Evolutionary conservation across 306 rosid genomes (phyloP).

Genomic region (Glycine latifolia): DNA sequence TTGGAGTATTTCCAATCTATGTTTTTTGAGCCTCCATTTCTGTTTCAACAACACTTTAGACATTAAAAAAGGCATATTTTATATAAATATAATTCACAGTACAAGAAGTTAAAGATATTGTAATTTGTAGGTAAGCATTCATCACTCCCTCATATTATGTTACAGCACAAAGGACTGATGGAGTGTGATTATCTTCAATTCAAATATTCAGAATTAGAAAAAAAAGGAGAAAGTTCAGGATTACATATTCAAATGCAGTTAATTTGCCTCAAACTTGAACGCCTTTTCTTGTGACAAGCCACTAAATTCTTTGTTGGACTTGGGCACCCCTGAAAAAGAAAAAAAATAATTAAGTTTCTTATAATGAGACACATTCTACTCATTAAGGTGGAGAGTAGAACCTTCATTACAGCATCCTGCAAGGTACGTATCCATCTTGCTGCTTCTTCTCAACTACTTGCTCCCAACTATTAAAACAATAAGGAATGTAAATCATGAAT

Average conservation of each 20-base stretch:
- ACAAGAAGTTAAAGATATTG: neutral
- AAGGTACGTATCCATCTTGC: constrained; percentile 85
- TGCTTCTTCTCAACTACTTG: constrained; percentile 90
- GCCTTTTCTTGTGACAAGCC: constrained; percentile 51
- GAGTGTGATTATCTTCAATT: neutral
- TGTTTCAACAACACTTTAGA: constrained; percentile 45
- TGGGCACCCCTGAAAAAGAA: constrained; percentile 63
- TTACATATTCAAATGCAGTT: neutral
- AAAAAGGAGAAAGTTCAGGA: too few species aligned
- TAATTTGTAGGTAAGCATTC: too few species aligned
- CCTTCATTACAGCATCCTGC: constrained; percentile 80
- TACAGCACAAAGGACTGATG: too few species aligned
- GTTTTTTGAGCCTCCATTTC: constrained; percentile 68
- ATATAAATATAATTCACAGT: neutral
- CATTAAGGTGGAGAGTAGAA: constrained; percentile 43
- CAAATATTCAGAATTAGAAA: neutral
- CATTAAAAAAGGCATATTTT: neutral
- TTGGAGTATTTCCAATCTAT: constrained; percentile 57
- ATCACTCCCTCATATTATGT: too few species aligned
- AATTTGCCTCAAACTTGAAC: constrained; percentile 66
- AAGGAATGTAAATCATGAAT: constrained; percentile 34
- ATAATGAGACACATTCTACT: constrained; percentile 39
- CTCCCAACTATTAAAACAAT: constrained; percentile 67
- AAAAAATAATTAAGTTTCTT: constrained; percentile 36
- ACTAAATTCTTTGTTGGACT: constrained; percentile 53